phyloP scores from a whole-genome alignment of 73 alveolate genomes.

The Symbiodinium pilosum region DNA sequence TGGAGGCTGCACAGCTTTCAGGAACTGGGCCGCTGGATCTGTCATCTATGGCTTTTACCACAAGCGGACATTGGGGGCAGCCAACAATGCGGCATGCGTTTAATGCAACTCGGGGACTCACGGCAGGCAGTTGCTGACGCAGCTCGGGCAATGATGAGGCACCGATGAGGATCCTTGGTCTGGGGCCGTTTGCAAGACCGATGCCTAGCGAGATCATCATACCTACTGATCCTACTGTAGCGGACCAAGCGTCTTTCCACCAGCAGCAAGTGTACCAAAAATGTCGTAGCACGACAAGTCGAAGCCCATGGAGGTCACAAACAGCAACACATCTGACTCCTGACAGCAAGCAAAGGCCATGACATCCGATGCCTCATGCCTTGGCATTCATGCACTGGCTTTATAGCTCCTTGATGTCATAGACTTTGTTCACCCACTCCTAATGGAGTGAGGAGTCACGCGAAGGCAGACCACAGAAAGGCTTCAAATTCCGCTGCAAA shows the following conservation, averaged over 20 bases:
- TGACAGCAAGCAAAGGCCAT: background rate
- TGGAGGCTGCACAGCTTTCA: too few species aligned
- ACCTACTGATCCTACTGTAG: too few species aligned
- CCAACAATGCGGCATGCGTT: too few species aligned
- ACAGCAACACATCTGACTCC: slow-evolving; percentile 73
- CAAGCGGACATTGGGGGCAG: too few species aligned
- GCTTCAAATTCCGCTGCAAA: background rate
- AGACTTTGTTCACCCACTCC: slow-evolving; percentile 91
- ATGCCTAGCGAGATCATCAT: background rate
- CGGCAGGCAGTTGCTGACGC: background rate
- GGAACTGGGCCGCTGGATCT: too few species aligned
- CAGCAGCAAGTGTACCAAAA: slow-evolving; percentile 82
- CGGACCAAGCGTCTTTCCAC: slow-evolving; percentile 4
- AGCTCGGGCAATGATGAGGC: background rate
- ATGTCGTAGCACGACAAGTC: slow-evolving; percentile 78
- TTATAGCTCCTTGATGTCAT: slow-evolving; percentile 24
- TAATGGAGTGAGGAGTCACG: background rate
- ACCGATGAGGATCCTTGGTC: background rate
- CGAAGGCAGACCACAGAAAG: background rate
- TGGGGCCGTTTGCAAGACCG: too few species aligned
- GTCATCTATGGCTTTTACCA: too few species aligned
- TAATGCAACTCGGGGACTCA: too few species aligned
- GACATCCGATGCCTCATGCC: background rate
- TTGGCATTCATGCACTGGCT: background rate
- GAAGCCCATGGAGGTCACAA: slow-evolving; percentile 87